Conservation (phyloP, 225 moss, liverwort and hornwort species). For the Antitrichia curtipendula region DNA sequence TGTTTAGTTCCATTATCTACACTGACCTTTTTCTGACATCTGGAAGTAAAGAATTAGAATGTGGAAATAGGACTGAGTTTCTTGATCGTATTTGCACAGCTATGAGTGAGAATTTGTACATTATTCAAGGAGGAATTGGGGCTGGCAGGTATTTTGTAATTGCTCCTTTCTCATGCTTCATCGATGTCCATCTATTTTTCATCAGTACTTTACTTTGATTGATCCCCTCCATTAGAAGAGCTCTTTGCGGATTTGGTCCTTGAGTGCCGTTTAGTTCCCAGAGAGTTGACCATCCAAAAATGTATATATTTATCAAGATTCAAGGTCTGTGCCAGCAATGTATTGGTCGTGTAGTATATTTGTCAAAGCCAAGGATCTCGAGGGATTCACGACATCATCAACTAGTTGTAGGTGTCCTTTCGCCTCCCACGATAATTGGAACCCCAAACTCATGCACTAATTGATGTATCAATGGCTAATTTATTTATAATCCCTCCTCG, state of each 20-base stretch:
- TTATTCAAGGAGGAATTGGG: conserved; percentile 73
- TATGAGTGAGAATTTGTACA: conserved; percentile 82
- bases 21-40: neutral
- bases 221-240: neutral
- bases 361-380: neutral
- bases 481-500: neutral
- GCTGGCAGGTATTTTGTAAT: conserved; percentile 64
- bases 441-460: neutral
- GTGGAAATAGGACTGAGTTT: neutral
- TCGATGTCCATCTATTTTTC: neutral
- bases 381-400: neutral
- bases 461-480: neutral
- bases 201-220: neutral
- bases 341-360: neutral
- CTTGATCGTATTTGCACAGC: conserved; percentile 25
- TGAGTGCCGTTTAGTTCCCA: neutral
- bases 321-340: neutral
- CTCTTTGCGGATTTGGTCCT: neutral
- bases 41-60: neutral
- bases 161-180: neutral
- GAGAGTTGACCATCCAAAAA: neutral
- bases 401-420: neutral
- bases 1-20: neutral
- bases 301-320: neutral
- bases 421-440: neutral